Evolutionary conservation across 192 early-diverging fungal species (phyloP).

Genomic region (Entophlyctis luteolus): DNA sequence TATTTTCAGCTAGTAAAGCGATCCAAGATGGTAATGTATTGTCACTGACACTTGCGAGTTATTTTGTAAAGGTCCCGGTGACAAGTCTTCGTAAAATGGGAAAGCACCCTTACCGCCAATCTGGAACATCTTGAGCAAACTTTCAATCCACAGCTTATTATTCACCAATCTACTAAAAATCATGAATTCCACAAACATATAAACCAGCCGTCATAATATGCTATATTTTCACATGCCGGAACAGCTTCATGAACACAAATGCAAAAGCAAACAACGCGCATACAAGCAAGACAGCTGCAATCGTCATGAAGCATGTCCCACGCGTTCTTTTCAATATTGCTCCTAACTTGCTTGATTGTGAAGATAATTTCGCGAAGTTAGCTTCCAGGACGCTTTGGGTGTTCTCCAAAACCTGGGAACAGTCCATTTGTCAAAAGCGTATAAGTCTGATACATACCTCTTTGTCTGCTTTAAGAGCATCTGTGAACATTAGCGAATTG

Average conservation of each 20-base stretch:
- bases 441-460: not conserved
- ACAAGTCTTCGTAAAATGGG: too few species aligned
- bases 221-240: not conserved
- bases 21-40: too few species aligned
- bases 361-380: not conserved
- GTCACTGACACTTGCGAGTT: too few species aligned
- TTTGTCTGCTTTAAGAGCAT: not conserved
- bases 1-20: too few species aligned
- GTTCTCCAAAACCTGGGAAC: not conserved
- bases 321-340: not conserved
- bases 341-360: not conserved
- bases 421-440: not conserved
- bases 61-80: too few species aligned
- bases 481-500: constrained; percentile 10
- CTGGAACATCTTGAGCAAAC: too few species aligned
- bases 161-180: too few species aligned
- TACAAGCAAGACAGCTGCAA: not conserved
- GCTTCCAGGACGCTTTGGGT: not conserved
- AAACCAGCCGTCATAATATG: too few species aligned
- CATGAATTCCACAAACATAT: too few species aligned
- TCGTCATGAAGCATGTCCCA: constrained; percentile 5
- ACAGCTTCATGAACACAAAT: constrained; percentile 15
- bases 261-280: constrained; percentile 6
- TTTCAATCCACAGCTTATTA: too few species aligned
- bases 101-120: too few species aligned